These are phyloP conservation scores for Phytophthora crassamura DNA, from an alignment of 352 stramenopile species.

Conservation along the genomic window DNA sequence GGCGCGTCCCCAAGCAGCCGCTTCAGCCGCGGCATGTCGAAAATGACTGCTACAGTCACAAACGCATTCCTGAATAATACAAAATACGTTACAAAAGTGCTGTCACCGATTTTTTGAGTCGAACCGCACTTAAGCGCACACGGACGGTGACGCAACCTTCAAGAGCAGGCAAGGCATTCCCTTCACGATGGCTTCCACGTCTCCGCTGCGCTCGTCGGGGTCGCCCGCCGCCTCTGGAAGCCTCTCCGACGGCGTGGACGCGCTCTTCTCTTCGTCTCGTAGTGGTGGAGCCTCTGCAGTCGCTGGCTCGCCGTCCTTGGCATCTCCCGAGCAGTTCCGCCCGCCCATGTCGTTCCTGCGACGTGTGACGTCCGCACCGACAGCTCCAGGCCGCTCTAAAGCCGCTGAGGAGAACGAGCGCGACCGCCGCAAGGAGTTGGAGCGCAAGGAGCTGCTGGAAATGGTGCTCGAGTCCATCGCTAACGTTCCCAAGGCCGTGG, in stretches of 20 bases:
- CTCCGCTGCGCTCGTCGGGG: conserved; percentile 21
- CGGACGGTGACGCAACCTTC: conserved; percentile 15
- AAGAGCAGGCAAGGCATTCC: conserved; percentile 7
- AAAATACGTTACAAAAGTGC: too few species aligned
- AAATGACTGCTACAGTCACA: conserved; percentile 25
- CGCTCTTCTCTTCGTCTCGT: conserved; percentile 5
- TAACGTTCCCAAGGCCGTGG: conserved; percentile 73
- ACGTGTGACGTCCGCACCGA: conserved; percentile 31
- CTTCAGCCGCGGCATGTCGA: conserved; percentile 54
- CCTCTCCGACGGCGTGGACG: conserved; percentile 1
- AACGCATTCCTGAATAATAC: background rate
- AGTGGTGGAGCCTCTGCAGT: background rate
- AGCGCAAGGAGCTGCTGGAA: conserved; percentile 69
- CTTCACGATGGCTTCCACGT: conserved; percentile 37
- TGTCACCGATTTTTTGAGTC: conserved; percentile 4
- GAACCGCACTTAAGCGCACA: conserved; percentile 7
- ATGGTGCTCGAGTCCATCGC: conserved; percentile 83
- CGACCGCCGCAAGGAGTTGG: conserved; percentile 59
- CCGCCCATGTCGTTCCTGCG: conserved; percentile 52
- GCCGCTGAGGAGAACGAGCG: conserved; percentile 35
- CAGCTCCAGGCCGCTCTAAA: conserved; percentile 1
- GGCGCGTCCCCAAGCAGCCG: conserved; percentile 28
- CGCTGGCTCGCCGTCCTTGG: background rate
- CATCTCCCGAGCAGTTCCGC: conserved; percentile 21
- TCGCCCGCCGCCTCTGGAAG: background rate